phyloP scores from a whole-genome alignment of 306 rosid species.

The Vigna radiata region DNA sequence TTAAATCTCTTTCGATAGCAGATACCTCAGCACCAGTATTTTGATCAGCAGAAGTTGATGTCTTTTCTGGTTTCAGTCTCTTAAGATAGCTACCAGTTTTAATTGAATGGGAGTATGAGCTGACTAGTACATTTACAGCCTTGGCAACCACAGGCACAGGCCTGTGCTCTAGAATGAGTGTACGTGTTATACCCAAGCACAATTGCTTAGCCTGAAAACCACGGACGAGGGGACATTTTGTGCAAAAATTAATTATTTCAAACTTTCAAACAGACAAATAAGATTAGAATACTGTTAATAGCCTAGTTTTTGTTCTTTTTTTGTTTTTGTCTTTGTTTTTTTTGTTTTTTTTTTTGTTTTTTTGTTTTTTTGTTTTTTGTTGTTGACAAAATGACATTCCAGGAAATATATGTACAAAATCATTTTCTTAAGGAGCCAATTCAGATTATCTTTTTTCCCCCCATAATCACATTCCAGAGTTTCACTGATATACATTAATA shows the following conservation, averaged over 20 bases:
- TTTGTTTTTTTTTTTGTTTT: no score
- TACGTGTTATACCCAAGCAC: conserved; percentile 75
- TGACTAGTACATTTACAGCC: conserved; percentile 81
- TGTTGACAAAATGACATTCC: conserved; percentile 12
- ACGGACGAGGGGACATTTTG: conserved; percentile 34
- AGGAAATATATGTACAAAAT: conserved; percentile 27
- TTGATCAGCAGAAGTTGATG: conserved; percentile 58
- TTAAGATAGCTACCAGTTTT: conserved; percentile 65
- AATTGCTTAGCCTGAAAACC: conserved; percentile 86
- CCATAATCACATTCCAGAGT: conserved; percentile 29
- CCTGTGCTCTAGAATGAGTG: conserved; percentile 82
- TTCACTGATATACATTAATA: conserved; percentile 10
- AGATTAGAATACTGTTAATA: conserved; percentile 10
- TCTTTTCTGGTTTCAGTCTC: conserved; percentile 68
- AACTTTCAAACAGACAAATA: conserved; percentile 36
- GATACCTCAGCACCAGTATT: conserved; percentile 59
- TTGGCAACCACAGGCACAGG: conserved; percentile 77
- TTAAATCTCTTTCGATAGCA: conserved; percentile 52
- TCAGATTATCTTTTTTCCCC: conserved; percentile 14
- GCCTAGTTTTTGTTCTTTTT: background rate
- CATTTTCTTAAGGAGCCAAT: conserved; percentile 27
- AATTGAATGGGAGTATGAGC: conserved; percentile 71
- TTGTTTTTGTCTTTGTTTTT: no score
- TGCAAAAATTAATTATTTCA: conserved; percentile 5
- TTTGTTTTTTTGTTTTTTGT: no score